Percentiles rank a stretch among this genome's conserved stretches.
Evolutionary conservation across 2,329 filamentous ascomycete genomes (phyloP).

Genomic region (Neofusicoccum sp.): DNA sequence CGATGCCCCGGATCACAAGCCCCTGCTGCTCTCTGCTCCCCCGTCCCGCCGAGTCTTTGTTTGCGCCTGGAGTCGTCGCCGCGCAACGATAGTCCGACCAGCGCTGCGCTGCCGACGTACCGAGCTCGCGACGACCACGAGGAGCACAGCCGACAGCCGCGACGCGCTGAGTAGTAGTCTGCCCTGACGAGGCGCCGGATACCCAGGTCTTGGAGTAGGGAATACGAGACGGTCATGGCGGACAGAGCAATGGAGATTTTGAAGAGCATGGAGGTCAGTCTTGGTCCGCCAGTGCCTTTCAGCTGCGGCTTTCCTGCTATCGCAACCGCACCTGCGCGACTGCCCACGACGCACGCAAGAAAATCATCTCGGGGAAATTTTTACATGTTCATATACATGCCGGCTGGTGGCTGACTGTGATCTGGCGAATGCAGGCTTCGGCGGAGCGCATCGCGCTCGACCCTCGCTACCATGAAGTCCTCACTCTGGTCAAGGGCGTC

Average conservation of each 20-base stretch:
- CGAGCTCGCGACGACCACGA: not conserved
- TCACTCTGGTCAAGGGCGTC: constrained; percentile 85
- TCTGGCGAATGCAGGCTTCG: not conserved
- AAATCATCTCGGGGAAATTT: no score
- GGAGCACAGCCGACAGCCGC: not conserved
- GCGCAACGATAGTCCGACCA: no score
- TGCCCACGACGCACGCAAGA: no score
- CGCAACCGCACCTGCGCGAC: not conserved
- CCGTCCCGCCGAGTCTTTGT: no score
- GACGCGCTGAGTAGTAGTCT: not conserved
- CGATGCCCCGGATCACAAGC: not conserved
- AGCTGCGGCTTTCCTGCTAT: not conserved
- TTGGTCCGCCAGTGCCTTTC: not conserved
- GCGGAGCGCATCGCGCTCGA: constrained; percentile 73
- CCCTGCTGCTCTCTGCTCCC: no score
- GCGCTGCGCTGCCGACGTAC: no score
- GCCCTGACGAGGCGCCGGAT: not conserved
- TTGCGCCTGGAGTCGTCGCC: no score
- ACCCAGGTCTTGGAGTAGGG: not conserved
- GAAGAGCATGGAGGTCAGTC: constrained; percentile 12
- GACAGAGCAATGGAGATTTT: constrained; percentile 7
- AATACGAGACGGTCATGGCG: not conserved
- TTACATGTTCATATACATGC: no score
- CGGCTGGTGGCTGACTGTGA: not conserved
- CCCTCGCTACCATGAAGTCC: constrained; percentile 78